Conservation (phyloP, 805 yeast species). For the Deakozyma indianensis region DNA sequence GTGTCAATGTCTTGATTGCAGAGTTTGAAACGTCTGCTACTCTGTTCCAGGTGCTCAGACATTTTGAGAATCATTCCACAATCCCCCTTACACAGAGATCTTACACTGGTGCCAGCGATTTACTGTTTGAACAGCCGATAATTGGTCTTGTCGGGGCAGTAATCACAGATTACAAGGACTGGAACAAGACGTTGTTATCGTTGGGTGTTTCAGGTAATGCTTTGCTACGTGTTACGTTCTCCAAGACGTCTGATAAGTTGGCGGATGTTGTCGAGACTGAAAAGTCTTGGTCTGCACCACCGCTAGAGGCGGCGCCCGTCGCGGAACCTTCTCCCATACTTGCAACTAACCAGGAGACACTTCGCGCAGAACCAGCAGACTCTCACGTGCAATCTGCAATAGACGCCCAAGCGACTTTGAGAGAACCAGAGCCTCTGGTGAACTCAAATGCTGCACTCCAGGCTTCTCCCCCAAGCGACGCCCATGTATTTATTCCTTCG, state of each 20-base stretch:
- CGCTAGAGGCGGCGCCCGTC: neutral
- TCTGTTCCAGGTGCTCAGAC: neutral
- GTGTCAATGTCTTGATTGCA: neutral
- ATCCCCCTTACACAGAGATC: neutral
- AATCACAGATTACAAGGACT: neutral
- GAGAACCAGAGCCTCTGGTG: neutral
- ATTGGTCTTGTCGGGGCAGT: neutral
- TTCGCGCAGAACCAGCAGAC: too few relatives aligned
- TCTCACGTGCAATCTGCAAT: too few relatives aligned
- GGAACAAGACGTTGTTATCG: neutral
- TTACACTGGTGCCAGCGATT: neutral
- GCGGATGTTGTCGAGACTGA: neutral
- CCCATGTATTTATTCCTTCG: neutral
- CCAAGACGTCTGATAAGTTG: neutral
- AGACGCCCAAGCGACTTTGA: neutral
- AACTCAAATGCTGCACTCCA: neutral
- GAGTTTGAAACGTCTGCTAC: neutral
- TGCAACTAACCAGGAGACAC: too few relatives aligned
- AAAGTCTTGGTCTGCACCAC: neutral
- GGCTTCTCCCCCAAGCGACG: neutral
- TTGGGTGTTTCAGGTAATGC: neutral
- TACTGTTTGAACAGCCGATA: neutral
- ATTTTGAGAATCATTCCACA: neutral
- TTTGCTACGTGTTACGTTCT: neutral
- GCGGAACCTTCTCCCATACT: neutral